Percentiles rank a stretch among this genome's conserved stretches.
Evolutionary conservation across 192 early-diverging fungal genomes (phyloP).

Genomic region (Coemansia sp.): DNA sequence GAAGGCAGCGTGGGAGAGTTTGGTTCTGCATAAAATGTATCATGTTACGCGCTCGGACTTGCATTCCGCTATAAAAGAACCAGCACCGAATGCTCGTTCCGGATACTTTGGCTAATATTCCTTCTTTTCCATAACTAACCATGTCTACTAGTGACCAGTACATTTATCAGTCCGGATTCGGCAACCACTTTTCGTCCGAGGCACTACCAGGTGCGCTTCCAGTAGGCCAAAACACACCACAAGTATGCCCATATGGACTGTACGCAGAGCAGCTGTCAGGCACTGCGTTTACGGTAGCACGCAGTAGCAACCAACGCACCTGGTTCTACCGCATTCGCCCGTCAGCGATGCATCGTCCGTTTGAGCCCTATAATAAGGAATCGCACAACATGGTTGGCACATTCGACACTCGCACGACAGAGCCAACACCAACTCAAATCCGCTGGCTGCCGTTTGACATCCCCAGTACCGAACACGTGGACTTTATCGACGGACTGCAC

Average conservation of each 20-base stretch:
- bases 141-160: slow-evolving; percentile 23
- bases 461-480: slow-evolving; percentile 42
- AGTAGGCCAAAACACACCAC: slow-evolving; percentile 87
- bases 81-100: background rate
- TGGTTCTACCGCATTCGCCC: slow-evolving; percentile 98
- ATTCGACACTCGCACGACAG: slow-evolving; percentile 58
- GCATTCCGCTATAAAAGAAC: background rate
- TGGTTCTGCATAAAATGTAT: background rate
- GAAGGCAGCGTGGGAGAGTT: background rate
- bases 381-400: slow-evolving; percentile 55
- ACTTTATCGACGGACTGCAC: slow-evolving; percentile 83
- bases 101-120: background rate
- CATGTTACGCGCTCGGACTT: background rate
- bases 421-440: slow-evolving; percentile 79
- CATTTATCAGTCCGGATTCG: slow-evolving; percentile 78
- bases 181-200: slow-evolving; percentile 84
- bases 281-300: slow-evolving; percentile 83
- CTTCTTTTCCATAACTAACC: background rate
- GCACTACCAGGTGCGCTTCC: slow-evolving; percentile 81
- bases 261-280: slow-evolving; percentile 95
- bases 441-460: slow-evolving; percentile 90
- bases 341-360: slow-evolving; percentile 80
- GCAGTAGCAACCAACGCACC: slow-evolving; percentile 76
- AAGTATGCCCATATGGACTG: slow-evolving; percentile 81
- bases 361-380: slow-evolving; percentile 32